phyloP scores from a whole-genome alignment of 1,284 basidiomycete species.

The Pascua guehoae region DNA sequence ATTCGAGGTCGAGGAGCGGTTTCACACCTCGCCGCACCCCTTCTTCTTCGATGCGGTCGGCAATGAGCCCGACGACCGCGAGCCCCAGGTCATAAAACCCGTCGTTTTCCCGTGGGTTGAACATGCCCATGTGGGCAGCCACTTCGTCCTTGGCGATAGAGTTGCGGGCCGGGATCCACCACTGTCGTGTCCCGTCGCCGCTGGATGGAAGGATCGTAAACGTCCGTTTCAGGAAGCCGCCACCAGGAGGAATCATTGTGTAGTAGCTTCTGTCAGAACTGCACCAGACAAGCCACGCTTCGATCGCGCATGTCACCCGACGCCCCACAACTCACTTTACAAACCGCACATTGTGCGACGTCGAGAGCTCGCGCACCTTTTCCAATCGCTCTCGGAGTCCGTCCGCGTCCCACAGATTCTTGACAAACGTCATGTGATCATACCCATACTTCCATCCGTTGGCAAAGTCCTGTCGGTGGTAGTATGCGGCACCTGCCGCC shows the following conservation, averaged over 20 bases:
- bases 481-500: constrained; percentile 78
- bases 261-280: constrained; percentile 60
- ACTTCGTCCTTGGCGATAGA: constrained; percentile 71
- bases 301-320: constrained; percentile 6
- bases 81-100: constrained; percentile 84
- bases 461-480: constrained; percentile 64
- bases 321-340: constrained; percentile 59
- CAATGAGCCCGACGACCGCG: constrained; percentile 53
- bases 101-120: constrained; percentile 74
- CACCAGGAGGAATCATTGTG: constrained; percentile 63
- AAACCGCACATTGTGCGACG: constrained; percentile 58
- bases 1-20: too few species aligned
- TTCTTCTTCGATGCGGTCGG: constrained; percentile 40
- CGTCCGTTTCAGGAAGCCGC: constrained; percentile 58
- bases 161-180: constrained; percentile 65
- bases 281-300: too few species aligned
- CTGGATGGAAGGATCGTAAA: constrained; percentile 70
- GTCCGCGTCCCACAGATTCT: constrained; percentile 77
- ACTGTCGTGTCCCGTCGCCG: constrained; percentile 54
- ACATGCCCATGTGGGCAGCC: constrained; percentile 85
- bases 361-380: constrained; percentile 59
- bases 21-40: constrained; percentile 19
- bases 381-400: constrained; percentile 63
- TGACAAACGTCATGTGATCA: constrained; percentile 88
- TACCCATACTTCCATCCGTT: constrained; percentile 71